These are phyloP conservation scores for Wickerhamiella spandovensis DNA, from an alignment of 805 yeast species.

Conservation along the genomic window DNA sequence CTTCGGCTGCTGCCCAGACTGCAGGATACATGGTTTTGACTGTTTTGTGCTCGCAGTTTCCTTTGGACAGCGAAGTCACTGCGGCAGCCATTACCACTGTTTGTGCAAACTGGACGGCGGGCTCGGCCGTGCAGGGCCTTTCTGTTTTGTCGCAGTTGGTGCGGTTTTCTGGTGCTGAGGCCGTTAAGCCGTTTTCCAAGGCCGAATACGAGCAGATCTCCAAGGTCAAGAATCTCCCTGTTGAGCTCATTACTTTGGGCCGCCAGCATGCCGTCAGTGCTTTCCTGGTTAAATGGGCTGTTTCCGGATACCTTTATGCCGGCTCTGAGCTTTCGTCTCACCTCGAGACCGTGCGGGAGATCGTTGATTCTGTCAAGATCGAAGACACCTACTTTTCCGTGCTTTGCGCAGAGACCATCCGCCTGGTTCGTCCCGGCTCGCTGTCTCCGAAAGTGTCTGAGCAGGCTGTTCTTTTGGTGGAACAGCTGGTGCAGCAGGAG, in stretches of 20 bases:
- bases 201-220: slow-evolving; percentile 9
- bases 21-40: slow-evolving; percentile 74
- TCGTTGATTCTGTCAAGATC: slow-evolving; percentile 5
- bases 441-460: slow-evolving; percentile 8
- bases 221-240: slow-evolving; percentile 14
- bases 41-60: slow-evolving; percentile 61
- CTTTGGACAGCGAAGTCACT: slow-evolving; percentile 40
- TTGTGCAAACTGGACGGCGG: slow-evolving; percentile 31
- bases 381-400: background rate
- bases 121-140: slow-evolving; percentile 21
- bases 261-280: slow-evolving; percentile 26
- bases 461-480: slow-evolving; percentile 9
- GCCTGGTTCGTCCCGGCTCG: slow-evolving; percentile 2
- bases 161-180: slow-evolving; percentile 13
- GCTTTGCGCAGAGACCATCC: background rate
- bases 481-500: slow-evolving; percentile 10
- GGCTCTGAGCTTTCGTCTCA: slow-evolving; percentile 19
- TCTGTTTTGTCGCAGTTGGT: slow-evolving; percentile 24
- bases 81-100: slow-evolving; percentile 52
- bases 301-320: slow-evolving; percentile 33
- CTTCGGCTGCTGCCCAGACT: slow-evolving; percentile 48
- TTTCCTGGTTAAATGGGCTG: slow-evolving; percentile 32
- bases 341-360: slow-evolving; percentile 11
- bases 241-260: slow-evolving; percentile 18
- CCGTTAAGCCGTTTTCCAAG: slow-evolving; percentile 11